Evolutionary conservation across 148 eudicot genomes (phyloP), one percentile per base, ranked within the genome.

Genomic region (Dysphania ambrosioides): DNA sequence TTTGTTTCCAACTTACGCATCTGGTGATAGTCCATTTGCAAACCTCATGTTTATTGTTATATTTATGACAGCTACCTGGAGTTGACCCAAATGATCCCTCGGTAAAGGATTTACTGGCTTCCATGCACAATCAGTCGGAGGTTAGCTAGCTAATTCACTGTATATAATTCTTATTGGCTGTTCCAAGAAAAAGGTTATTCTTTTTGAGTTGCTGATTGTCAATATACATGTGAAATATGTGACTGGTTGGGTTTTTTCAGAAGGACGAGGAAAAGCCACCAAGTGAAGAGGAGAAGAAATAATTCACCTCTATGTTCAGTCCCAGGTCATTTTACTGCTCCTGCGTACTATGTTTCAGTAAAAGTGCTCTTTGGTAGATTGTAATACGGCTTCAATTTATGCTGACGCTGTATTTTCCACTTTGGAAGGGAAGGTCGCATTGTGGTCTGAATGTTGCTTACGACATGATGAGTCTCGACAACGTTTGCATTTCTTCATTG

Each of bases 41-140:
- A 60, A 27, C 19, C 27, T 56, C 24, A 26, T 66, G 51, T 47
- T 62, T 44, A 42, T 73, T n/a, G n/a, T 68, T n/a, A n/a, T n/a
- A n/a, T n/a, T n/a, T n/a, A n/a, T 77, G 18, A 40, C 91, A 95
- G 97, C 96, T 95, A 80, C 99, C 96, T 49, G 99, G 99, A 69
- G 99, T 95, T 79, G 97, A 88, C 82, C 98, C 94, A 30, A 95
- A 92, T 89, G 99, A 95, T 77, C 96, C 94, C 30, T 86, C 93
- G 1, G 90, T 95, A 66, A 89, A 85, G 80, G 94, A 90, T 75
- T 81, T 95, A 83, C 83, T 92, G 72, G 93, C 96, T 21, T 90
- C 99, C 34, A 90, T 95, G 99, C 96, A 92, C 84, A 89, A 38
- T 79, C 88, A 86, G 59, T 59, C 92, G 70, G 99, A 90, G 96